A percentile compares a stretch with the other conserved stretches of the same genome.
These are phyloP conservation scores for Ophiostoma pallidulum DNA, from an alignment of 2,329 filamentous ascomycete genomes.

Conservation along the genomic window DNA sequence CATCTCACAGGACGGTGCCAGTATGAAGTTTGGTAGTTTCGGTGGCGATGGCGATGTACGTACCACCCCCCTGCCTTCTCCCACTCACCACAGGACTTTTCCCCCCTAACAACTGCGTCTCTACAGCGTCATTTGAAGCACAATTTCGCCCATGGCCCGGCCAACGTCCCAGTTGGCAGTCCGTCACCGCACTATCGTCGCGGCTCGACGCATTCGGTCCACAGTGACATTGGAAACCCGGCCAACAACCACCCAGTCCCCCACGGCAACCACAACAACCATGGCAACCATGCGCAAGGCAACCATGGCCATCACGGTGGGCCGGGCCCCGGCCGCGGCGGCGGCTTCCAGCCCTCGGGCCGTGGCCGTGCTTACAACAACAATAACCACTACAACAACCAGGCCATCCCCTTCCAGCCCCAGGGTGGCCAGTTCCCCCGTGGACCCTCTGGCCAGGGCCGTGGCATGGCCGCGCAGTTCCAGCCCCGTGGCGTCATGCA, in stretches of 20 bases:
- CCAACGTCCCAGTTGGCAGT: constrained; percentile 36
- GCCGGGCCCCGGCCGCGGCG: constrained; percentile 49
- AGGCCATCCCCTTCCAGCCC: constrained; percentile 34
- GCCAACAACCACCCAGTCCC: constrained; percentile 50
- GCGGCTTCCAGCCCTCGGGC: constrained; percentile 36
- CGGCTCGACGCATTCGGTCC: constrained; percentile 75
- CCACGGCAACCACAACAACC: constrained; percentile 51
- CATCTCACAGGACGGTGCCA: constrained; percentile 56
- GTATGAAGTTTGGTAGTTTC: constrained; percentile 76
- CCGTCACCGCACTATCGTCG: constrained; percentile 67
- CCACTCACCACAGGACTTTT: not conserved
- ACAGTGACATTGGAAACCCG: constrained; percentile 61
- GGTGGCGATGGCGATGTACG: constrained; percentile 73
- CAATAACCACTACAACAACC: constrained; percentile 39
- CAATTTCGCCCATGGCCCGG: constrained; percentile 44
- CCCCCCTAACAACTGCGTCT: constrained; percentile 15
- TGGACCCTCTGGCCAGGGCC: constrained; percentile 37
- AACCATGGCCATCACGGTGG: constrained; percentile 43
- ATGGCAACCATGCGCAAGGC: constrained; percentile 67
- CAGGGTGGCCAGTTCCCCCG: constrained; percentile 27
- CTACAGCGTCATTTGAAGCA: constrained; percentile 59
- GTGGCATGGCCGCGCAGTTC: constrained; percentile 35
- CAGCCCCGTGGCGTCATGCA: constrained; percentile 37
- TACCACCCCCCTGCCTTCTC: not conserved
- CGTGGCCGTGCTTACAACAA: constrained; percentile 38